phyloP scores from a whole-genome alignment of 2,329 filamentous ascomycete species.

The Neofusicoccum sp. region DNA sequence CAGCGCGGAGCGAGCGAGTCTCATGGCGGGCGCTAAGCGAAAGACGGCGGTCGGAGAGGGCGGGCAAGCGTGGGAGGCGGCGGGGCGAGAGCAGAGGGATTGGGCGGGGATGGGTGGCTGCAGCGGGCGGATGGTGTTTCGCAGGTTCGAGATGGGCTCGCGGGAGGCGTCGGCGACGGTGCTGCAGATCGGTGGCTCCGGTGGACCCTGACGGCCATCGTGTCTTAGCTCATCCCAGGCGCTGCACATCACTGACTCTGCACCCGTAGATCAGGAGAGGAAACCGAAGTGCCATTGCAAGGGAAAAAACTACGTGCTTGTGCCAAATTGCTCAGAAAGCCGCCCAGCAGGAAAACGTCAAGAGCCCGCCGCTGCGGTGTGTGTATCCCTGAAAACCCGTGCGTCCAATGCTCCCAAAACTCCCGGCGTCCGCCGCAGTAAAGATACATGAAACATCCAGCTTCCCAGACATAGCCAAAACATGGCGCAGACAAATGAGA shows the following conservation, averaged over 20 bases:
- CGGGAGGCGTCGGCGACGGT: neutral
- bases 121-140: slow-evolving; percentile 1
- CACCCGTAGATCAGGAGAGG: slow-evolving; percentile 6
- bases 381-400: neutral
- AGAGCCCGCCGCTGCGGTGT: neutral
- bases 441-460: neutral
- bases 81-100: neutral
- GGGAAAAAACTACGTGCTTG: neutral
- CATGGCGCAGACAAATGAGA: neutral
- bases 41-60: neutral
- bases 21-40: slow-evolving; percentile 6
- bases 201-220: neutral
- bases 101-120: neutral
- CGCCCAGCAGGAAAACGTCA: neutral
- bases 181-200: neutral
- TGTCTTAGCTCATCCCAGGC: neutral
- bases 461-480: neutral
- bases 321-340: slow-evolving; percentile 8
- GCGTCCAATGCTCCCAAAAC: slow-evolving; percentile 11
- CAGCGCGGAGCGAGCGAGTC: neutral
- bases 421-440: neutral
- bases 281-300: neutral
- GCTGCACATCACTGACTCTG: slow-evolving; percentile 2
- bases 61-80: neutral
- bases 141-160: neutral